Base-by-base conservation (phyloP, 768 basidiomycete genomes). In the Hygrocybe punicea region DNA sequence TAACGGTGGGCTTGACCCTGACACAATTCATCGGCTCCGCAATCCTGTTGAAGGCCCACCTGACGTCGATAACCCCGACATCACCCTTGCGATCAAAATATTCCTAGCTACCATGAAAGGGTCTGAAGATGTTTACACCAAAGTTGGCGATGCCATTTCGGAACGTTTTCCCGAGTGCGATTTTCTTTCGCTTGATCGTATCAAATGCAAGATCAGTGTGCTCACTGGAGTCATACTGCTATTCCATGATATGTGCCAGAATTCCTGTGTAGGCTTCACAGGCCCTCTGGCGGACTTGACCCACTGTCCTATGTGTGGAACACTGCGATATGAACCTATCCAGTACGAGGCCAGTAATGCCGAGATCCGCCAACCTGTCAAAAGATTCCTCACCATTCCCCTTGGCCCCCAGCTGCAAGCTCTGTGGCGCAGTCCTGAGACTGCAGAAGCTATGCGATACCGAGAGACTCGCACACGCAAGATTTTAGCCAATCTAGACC, bases 391-490 rank as follows among this genome's bases (percentile, higher is more conserved):
- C 0, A 81, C 78, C 0, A 70, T 82, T 13, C 75, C 69, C 1
- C 14, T 78, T 48, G 75, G 74, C n/a, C 74, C 73, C 0, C 71
- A 74, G 29, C 58, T 81, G 0, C 81, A 82, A 49, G 72, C 76
- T 0, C 47, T 74, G 1, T 66, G 63, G n/a, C 37, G 68, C 0
- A 60, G 51, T 3, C 58, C 52, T 4, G 57, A 65, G 11, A 63
- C 67, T 40, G 71, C 76, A 0, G 4, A 40, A 0, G 17, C 58
- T 3, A 70, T 78, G 66, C 23, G 45, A 0, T 73, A 78, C 56
- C 62, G 69, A 2, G 11, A 52, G 0, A 34, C 58, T 1, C 35
- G 62, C 14, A 71, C 69, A 0, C 37, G 62, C 16, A 51, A 61
- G 29, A 64, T 74, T 1, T 23, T 67, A 29, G 29, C 29, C 29